Base-by-base conservation (phyloP, 495 filamentous ascomycete genomes). In the Aspergillus carlsbadensis region DNA sequence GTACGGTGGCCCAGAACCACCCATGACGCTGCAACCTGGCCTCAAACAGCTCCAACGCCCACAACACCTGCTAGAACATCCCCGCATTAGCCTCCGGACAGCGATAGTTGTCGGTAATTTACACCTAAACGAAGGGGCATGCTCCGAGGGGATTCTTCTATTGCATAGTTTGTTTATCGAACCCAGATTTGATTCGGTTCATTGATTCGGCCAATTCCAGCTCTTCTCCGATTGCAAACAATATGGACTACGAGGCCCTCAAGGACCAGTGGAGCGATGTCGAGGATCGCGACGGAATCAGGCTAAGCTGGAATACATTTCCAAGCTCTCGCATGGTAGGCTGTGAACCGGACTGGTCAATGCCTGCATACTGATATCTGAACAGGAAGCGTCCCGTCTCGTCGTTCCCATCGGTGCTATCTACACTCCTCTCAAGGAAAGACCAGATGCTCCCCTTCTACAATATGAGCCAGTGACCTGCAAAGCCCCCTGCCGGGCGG, bases 271-370 rank as follows among this genome's bases (percentile, higher is more conserved):
- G 95, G 95, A 89, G 89, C 64, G 92, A 95, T 71, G 85, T 95
- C 55, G 95, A 99, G 78, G 95, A 99, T 61, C 85, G 91, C 43
- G 95, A 99, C 87, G 95, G 95, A 52, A 83, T 98, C 67, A 85
- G 95, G 65, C 84, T 99, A 53, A 97, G 94, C 74, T 99, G 95
- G 95, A 99, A 99, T 70, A 96, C 95, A 35, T 97, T 99, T 73
- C 95, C 95, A 54, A 96, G 93, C 79, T 90, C 92, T 70, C 92
- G 95, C 68, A 96, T 99, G 88, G 91, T 94, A 64, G 59, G 82
- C 78, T 52, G 33, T 46, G 17, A 10, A 35, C 31, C 0, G 18
- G 10, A 22, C 11, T 7, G 15, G 22, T 41, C 56, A 49, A 37
- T 31, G 49, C 39, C 33, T 50, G 46, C 8, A 34, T 40, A 54